phyloP scores from a whole-genome alignment of 352 stramenopile genomes.

The Pythium guiyangense region DNA sequence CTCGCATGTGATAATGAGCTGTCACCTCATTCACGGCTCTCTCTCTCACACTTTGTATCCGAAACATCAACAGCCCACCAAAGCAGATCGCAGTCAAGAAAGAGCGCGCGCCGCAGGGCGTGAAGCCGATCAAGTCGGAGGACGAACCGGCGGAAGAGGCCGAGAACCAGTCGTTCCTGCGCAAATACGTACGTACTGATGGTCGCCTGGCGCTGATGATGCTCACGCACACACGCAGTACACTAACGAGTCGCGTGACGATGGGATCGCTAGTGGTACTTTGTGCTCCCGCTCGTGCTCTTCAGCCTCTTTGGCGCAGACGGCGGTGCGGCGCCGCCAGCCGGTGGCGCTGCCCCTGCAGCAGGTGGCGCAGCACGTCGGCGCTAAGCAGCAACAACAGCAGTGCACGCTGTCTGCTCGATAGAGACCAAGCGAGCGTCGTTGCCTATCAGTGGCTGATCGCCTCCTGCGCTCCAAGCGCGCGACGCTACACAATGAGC shows the following conservation, averaged over 20 bases:
- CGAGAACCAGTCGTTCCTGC: constrained; percentile 74
- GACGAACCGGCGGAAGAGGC: constrained; percentile 50
- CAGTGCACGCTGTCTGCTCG: too few relatives aligned
- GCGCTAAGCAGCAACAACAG: constrained; percentile 26
- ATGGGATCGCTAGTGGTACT: constrained; percentile 78
- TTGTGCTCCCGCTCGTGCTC: constrained; percentile 74
- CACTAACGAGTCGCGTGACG: too few relatives aligned
- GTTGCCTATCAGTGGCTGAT: too few relatives aligned
- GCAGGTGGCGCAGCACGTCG: constrained; percentile 24
- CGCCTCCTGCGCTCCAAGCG: not conserved
- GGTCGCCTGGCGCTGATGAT: not conserved
- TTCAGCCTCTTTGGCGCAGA: constrained; percentile 70
- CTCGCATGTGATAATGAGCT: not conserved
- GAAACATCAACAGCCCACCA: constrained; percentile 36
- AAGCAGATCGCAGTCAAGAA: constrained; percentile 59
- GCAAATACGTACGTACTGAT: constrained; percentile 72
- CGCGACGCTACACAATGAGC: constrained; percentile 1
- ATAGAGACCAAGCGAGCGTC: too few relatives aligned
- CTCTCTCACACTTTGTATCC: too few relatives aligned
- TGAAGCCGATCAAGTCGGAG: constrained; percentile 66
- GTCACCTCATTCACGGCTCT: not conserved
- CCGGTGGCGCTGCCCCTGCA: constrained; percentile 18
- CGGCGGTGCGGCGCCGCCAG: constrained; percentile 32
- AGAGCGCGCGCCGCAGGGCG: constrained; percentile 58
- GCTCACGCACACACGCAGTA: too few relatives aligned